A percentile compares a stretch with the other conserved stretches of the same genome.
Evolutionary conservation across 345 rosid species (phyloP).

Genomic region (Kernera saxatilis): DNA sequence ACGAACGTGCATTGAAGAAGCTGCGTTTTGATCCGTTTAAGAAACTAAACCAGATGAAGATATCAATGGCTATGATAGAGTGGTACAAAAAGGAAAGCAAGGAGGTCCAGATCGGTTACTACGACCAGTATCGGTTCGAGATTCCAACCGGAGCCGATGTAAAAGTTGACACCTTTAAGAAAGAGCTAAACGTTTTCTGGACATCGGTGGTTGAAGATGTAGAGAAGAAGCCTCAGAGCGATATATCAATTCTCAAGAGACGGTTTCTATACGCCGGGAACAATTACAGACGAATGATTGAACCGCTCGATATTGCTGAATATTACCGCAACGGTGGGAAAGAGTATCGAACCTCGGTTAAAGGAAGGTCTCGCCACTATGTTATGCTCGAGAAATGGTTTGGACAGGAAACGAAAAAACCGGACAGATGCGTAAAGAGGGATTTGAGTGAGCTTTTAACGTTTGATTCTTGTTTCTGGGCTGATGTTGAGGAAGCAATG

Average conservation of each 20-base stretch:
- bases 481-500: constrained; percentile 64
- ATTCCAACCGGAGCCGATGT: neutral
- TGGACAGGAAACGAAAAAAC: neutral
- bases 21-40: constrained; percentile 9
- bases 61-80: constrained; percentile 43
- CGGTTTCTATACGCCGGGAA: constrained; percentile 43
- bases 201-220: constrained; percentile 37
- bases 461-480: constrained; percentile 82
- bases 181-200: constrained; percentile 46
- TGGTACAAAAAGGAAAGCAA: constrained; percentile 52
- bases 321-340: constrained; percentile 28
- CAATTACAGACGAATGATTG: constrained; percentile 56
- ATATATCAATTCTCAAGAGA: constrained; percentile 4
- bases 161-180: neutral
- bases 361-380: constrained; percentile 51
- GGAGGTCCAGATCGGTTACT: constrained; percentile 41
- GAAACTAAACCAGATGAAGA: constrained; percentile 39
- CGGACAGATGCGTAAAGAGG: neutral
- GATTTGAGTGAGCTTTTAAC: constrained; percentile 32
- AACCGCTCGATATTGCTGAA: constrained; percentile 71
- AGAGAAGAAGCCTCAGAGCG: constrained; percentile 45
- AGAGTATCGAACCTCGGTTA: constrained; percentile 25
- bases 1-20: constrained; percentile 17
- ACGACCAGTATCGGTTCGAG: constrained; percentile 42
- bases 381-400: constrained; percentile 50